Percentiles rank a stretch among this genome's conserved stretches.
phyloP scores from a whole-genome alignment of 805 yeast genomes.

The Cyberlindnera xishuangbannaensis region DNA sequence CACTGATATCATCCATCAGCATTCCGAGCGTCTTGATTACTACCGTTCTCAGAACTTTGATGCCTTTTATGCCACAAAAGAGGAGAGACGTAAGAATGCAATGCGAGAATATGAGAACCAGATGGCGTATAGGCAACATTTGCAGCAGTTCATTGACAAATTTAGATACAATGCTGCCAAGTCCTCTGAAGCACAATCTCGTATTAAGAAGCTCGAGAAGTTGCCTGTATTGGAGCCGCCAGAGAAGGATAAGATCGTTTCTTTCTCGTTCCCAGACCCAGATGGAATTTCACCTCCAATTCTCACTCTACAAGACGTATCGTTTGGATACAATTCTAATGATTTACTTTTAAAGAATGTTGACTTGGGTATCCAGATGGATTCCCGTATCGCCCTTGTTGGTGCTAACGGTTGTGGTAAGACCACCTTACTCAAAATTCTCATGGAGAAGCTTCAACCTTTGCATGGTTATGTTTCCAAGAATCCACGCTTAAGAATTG shows the following conservation, averaged over 20 bases:
- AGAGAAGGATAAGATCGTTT: conserved; percentile 79
- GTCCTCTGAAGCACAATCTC: conserved; percentile 95
- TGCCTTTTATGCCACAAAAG: conserved; percentile 85
- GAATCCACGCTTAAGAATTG: conserved; percentile 85
- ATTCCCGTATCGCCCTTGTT: conserved; percentile 91
- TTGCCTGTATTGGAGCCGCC: conserved; percentile 91
- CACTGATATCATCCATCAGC: conserved; percentile 96
- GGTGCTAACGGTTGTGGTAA: conserved; percentile 99
- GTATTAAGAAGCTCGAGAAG: conserved; percentile 94
- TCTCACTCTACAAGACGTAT: conserved; percentile 77
- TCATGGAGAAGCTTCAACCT: conserved; percentile 76
- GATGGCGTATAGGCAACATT: conserved; percentile 90
- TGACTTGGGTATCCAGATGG: conserved; percentile 86
- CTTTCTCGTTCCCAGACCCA: conserved; percentile 93
- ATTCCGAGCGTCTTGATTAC: conserved; percentile 93
- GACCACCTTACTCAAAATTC: conserved; percentile 82
- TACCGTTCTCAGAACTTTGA: conserved; percentile 93
- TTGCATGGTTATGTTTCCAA: conserved; percentile 70
- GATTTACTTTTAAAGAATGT: conserved; percentile 67
- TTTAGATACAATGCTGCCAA: conserved; percentile 97
- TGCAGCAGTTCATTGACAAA: conserved; percentile 93
- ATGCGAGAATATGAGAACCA: conserved; percentile 95
- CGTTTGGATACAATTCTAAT: conserved; percentile 73
- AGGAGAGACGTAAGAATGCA: conserved; percentile 91
- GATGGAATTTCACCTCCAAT: conserved; percentile 92